A percentile compares a stretch with the other conserved stretches of the same genome.
These are phyloP conservation scores for Echium plantagineum DNA, from an alignment of 257 asterid species.

Conservation along the genomic window DNA sequence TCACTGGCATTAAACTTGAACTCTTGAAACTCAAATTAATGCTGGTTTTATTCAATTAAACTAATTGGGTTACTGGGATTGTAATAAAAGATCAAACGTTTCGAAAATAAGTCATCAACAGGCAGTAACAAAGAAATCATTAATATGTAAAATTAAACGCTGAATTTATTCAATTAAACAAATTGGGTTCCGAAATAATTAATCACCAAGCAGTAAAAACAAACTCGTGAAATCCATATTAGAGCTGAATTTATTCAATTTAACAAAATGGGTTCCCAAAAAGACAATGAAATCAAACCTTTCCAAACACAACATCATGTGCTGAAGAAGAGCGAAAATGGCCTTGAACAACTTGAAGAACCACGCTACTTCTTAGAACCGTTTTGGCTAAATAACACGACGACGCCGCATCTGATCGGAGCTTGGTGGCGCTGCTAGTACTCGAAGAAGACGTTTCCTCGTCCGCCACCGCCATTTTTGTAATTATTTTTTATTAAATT, in stretches of 20 bases:
- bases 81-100: too few relatives aligned
- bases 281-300: constrained; percentile 29
- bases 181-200: background rate
- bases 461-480: constrained; percentile 44
- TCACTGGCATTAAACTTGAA: too few relatives aligned
- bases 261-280: background rate
- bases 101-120: too few relatives aligned
- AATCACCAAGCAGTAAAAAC: too few relatives aligned
- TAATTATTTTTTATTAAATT: background rate
- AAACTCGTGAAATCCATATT: too few relatives aligned
- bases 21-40: too few relatives aligned
- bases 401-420: constrained; percentile 25
- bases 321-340: constrained; percentile 72
- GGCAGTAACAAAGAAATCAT: background rate
- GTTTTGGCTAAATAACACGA: constrained; percentile 71
- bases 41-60: too few relatives aligned
- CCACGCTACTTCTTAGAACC: constrained; percentile 71
- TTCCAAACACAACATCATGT: constrained; percentile 74
- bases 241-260: too few relatives aligned
- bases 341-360: constrained; percentile 70
- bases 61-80: too few relatives aligned
- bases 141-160: background rate
- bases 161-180: background rate
- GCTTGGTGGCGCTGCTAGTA: constrained; percentile 10
- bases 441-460: constrained; percentile 44